Evolutionary conservation across 371 early-diverging fungal species (phyloP).

Genomic region (Globomyces sp.): DNA sequence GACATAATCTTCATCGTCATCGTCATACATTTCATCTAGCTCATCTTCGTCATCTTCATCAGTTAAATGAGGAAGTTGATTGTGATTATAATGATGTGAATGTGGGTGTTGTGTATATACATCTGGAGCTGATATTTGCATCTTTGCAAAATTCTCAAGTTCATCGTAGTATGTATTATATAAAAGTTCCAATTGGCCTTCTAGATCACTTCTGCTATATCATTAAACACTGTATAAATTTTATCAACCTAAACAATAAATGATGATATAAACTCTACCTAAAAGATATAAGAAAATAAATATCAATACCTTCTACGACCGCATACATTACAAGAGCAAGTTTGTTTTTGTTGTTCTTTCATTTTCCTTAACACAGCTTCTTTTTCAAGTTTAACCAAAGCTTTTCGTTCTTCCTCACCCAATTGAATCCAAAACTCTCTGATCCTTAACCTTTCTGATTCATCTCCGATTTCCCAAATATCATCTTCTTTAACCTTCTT

Average conservation of each 20-base stretch:
- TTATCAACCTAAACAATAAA: neutral
- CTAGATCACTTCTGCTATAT: constrained; percentile 74
- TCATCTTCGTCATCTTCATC: constrained; percentile 46
- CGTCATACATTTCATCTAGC: constrained; percentile 55
- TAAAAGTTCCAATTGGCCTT: constrained; percentile 84
- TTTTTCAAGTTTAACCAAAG: constrained; percentile 84
- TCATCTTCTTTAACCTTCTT: constrained; percentile 20
- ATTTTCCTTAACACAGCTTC: constrained; percentile 88
- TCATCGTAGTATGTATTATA: constrained; percentile 94
- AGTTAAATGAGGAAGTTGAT: constrained; percentile 26
- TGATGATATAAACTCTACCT: neutral
- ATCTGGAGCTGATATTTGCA: constrained; percentile 31
- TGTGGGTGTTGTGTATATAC: constrained; percentile 25
- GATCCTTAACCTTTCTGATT: constrained; percentile 80
- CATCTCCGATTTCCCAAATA: constrained; percentile 75
- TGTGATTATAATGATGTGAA: constrained; percentile 23
- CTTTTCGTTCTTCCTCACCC: constrained; percentile 78
- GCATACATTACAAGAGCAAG: constrained; percentile 86
- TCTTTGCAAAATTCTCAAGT: constrained; percentile 81
- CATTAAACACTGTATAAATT: neutral
- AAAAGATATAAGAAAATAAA: constrained; percentile 2
- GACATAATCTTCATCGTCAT: constrained; percentile 48
- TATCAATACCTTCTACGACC: constrained; percentile 74
- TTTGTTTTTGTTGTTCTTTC: constrained; percentile 90
- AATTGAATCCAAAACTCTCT: constrained; percentile 89